Evolutionary conservation across 108 stramenopile genomes (phyloP), one percentile per base, ranked within the genome.

Genomic region (Hondaea fermentalgiana): DNA sequence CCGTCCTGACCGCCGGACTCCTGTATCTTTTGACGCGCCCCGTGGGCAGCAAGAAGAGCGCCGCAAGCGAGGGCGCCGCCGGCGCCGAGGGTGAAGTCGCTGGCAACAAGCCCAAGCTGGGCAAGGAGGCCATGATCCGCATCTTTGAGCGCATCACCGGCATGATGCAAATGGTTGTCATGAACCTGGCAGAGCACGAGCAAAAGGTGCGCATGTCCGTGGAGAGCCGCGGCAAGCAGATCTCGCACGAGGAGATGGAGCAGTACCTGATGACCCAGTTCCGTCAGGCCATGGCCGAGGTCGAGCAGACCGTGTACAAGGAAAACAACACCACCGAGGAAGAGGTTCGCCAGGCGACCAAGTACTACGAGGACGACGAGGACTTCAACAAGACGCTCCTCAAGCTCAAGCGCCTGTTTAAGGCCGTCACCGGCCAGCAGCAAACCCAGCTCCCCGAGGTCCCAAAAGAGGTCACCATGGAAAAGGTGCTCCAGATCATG

Each of bases 291-390:
- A 83, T 83, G 76, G 51, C 76, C 25, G 76, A 83, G 76, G 76
- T 83, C 23, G 76, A 83, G 76, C 76, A 83, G 76, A 83, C 49
- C 51, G 76, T 83, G 76, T 83, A 83, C 76, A 83, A 45, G 76
- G 76, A 83, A 53, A 53, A 53, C 51, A 83, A 83, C 76, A 83
- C 76, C 76, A 83, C 76, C 76, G 76, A 83, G 76, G 76, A 83
- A 12, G 76, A 83, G 17, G 76, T 83, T 12, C 76, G 76, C 76
- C 49, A 4, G 45, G 76, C 76, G 17, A 53, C 76, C 51, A 17
- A 10, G 45, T 83, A 45, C 76, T 83, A 83, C 76, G 76, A 83
- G 25, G 51, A 83, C 51, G 76, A 83, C 76, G 49, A 47, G 51
- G 76, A 83, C 51, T 83, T 83, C 28, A 83, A 83, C 49, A 47